Conservation (phyloP, 129 eudicot genomes). For the Deinandra increscens region DNA sequence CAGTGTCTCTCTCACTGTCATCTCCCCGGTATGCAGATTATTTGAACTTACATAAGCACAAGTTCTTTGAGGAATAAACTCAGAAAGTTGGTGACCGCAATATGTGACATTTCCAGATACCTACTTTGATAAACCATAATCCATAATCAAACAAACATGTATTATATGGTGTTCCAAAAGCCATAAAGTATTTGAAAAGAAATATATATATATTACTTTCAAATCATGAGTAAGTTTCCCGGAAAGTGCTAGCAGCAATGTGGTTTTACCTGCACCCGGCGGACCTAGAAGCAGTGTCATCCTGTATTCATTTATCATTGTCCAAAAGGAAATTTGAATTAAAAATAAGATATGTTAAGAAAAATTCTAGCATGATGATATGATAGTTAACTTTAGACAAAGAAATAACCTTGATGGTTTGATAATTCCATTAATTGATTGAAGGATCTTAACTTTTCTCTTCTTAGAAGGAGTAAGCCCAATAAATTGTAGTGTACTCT, state of each 20-base stretch:
- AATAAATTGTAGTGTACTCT: slow-evolving; percentile 16
- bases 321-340: neutral
- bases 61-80: slow-evolving; percentile 53
- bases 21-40: slow-evolving; percentile 49
- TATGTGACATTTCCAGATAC: slow-evolving; percentile 48
- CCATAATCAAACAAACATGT: neutral
- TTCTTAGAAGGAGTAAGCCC: slow-evolving; percentile 28
- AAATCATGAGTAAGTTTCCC: slow-evolving; percentile 42
- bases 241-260: slow-evolving; percentile 52
- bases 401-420: slow-evolving; percentile 29
- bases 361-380: neutral
- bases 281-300: slow-evolving; percentile 60
- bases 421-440: slow-evolving; percentile 31
- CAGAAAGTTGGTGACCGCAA: slow-evolving; percentile 42
- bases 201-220: slow-evolving; percentile 23
- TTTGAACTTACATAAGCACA: slow-evolving; percentile 51
- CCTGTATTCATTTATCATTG: slow-evolving; percentile 22
- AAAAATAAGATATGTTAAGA: neutral
- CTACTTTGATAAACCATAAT: slow-evolving; percentile 18
- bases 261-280: slow-evolving; percentile 57
- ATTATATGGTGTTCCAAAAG: neutral
- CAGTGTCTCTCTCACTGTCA: slow-evolving; percentile 59
- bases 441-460: slow-evolving; percentile 24
- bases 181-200: neutral
- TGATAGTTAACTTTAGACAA: neutral